A percentile compares a stretch with the other conserved stretches of the same genome.
Conservation (phyloP, 352 stramenopile species). For the Pythium brachiatum region DNA sequence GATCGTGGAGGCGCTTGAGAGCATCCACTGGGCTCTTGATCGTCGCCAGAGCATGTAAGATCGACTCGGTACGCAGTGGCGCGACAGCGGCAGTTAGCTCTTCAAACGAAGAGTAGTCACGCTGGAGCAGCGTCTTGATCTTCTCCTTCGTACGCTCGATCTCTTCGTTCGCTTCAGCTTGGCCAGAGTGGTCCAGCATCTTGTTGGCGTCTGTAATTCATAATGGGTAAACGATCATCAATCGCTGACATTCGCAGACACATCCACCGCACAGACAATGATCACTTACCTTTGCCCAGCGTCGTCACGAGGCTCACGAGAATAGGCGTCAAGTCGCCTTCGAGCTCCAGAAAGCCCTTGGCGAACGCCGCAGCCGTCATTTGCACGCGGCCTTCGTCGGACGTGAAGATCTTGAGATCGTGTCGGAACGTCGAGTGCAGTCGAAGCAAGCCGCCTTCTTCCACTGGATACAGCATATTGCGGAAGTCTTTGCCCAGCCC, state of each 20-base stretch:
- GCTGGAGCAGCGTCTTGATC: conserved; percentile 91
- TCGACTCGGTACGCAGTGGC: conserved; percentile 73
- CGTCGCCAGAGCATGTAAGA: conserved; percentile 67
- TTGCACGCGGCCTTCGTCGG: conserved; percentile 98
- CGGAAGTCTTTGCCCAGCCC: conserved; percentile 92
- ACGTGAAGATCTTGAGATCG: conserved; percentile 99
- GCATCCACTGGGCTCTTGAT: conserved; percentile 85
- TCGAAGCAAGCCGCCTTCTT: conserved; percentile 94
- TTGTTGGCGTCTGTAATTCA: conserved; percentile 79
- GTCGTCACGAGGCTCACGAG: conserved; percentile 95
- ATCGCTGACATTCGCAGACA: too few relatives aligned
- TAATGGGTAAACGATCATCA: too few relatives aligned
- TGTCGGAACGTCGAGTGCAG: conserved; percentile 99
- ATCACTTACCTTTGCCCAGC: conserved; percentile 62
- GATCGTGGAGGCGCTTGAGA: conserved; percentile 62
- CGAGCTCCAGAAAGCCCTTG: conserved; percentile 98
- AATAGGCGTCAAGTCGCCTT: conserved; percentile 99
- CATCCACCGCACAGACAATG: neutral
- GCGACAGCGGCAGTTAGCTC: conserved; percentile 66
- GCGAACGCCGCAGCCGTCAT: conserved; percentile 99
- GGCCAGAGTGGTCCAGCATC: conserved; percentile 98
- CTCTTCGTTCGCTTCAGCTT: conserved; percentile 96
- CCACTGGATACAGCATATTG: conserved; percentile 86
- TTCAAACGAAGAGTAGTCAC: conserved; percentile 64
- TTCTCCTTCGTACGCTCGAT: conserved; percentile 81